Evolutionary conservation across 148 eudicot genomes (phyloP), one percentile per base, ranked within the genome.

Genomic region (Amaranthus hypochondriacus): DNA sequence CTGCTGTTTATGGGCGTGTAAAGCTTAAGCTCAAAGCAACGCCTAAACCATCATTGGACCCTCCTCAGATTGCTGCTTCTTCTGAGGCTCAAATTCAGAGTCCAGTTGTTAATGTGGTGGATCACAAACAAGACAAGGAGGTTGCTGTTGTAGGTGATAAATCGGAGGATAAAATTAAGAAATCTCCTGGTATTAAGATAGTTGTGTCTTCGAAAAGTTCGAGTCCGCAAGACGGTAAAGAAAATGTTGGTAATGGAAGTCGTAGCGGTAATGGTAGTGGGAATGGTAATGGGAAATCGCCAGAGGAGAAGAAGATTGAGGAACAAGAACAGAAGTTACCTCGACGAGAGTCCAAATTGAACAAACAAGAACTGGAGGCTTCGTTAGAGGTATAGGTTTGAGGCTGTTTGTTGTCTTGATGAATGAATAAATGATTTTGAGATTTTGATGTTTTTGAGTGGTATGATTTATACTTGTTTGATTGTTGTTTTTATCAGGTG

Each of bases 1-100:
- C 81, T 72, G 83, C 82, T 76, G 98, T 92, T 69, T 94, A 94
- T 74, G 90, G 89, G 62, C 87, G 98, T 63, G 93, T 94, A 18
- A 94, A 86, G 84, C 84, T 94, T 56, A 91, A 84, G 85, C 81
- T 94, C 46, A 94, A 88, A 80, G 72, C 90, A 9, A 66, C 88
- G 13, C 73, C 66, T 9, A 80, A 80, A 55, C 91, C 91, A 65
- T 66, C 81, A 3, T 52, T 87, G 60, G 92, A 84, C 62, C 48
- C 87, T 62, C 48, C 87, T 61, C 84, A 76, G 82, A 63, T 21
- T 66, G 77, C 59, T 66, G 75, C 80, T 56, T 56, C 88, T 66
- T 71, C 86, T 68, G 88, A 86, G 71, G 83, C 75, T n/a, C 84
- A 76, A 5, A 66, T 62, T 46, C 83, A 72, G 61, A 89, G 81